Conservation (phyloP, 257 asterid species). For the Solanum peruvianum region DNA sequence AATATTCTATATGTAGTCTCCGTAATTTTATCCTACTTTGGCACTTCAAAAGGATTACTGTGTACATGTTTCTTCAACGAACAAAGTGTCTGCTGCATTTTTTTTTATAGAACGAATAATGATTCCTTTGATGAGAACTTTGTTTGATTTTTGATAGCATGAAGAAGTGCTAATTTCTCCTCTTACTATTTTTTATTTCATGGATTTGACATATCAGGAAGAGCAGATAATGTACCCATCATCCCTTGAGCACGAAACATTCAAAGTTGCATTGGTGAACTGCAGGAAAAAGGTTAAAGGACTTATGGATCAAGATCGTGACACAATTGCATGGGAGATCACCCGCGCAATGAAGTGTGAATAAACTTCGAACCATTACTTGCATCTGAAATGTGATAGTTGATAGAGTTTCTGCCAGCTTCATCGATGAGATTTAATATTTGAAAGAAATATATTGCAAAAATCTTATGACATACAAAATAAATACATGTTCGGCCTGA, state of each 20-base stretch:
- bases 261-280: conserved; percentile 46
- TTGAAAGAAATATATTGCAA: not conserved
- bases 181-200: not conserved
- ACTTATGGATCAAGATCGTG: conserved; percentile 2
- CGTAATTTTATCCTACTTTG: not conserved
- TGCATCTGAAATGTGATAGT: not conserved
- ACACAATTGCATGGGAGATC: conserved; percentile 57
- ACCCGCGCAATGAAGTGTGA: conserved; percentile 54
- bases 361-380: not conserved
- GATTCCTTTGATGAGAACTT: not conserved
- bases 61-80: not conserved
- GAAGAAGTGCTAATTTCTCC: not conserved
- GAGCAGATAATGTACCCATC: conserved; percentile 84
- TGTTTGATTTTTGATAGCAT: not conserved
- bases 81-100: not conserved
- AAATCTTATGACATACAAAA: not conserved
- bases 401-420: not conserved
- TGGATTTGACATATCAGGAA: conserved; percentile 35
- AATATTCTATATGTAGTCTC: not conserved
- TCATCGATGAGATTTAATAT: not conserved
- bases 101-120: not conserved
- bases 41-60: not conserved
- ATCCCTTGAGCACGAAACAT: conserved; percentile 63
- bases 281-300: conserved; percentile 26
- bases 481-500: not conserved